Evolutionary conservation across 2,329 filamentous ascomycete species (phyloP).

Genomic region (Dactylellina haptotyla): DNA sequence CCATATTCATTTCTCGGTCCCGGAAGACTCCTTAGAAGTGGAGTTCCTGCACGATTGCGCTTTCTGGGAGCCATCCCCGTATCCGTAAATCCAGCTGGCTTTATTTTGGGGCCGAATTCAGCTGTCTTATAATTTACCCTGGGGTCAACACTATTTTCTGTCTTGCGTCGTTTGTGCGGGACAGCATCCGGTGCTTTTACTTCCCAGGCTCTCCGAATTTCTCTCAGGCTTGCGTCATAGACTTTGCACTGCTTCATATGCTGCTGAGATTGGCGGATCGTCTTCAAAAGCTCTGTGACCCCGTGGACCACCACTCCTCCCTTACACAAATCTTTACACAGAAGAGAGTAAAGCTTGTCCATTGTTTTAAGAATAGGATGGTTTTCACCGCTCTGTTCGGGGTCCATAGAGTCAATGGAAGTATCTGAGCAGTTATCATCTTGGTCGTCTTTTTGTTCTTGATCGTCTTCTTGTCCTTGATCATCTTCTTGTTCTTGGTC

Average conservation of each 20-base stretch:
- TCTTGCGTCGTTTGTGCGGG: not conserved
- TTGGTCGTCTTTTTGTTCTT: not conserved
- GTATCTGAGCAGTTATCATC: not conserved
- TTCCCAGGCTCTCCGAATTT: not conserved
- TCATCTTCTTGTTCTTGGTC: not conserved
- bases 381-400: constrained; percentile 8
- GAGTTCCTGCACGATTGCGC: too few relatives aligned
- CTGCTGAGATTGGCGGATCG: constrained; percentile 5
- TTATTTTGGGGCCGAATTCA: not conserved
- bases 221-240: constrained; percentile 4
- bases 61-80: too few relatives aligned
- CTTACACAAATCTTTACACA: not conserved
- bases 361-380: constrained; percentile 35
- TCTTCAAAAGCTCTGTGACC: constrained; percentile 10
- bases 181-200: not conserved
- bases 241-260: constrained; percentile 25
- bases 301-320: constrained; percentile 16
- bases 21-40: too few relatives aligned
- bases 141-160: not conserved
- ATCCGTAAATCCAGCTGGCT: too few relatives aligned
- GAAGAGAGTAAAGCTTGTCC: constrained; percentile 22
- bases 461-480: not conserved
- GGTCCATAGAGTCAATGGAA: constrained; percentile 3
- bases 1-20: too few relatives aligned
- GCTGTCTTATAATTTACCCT: not conserved